phyloP scores from a whole-genome alignment of 257 asterid genomes.

The Salvia hispanica region DNA sequence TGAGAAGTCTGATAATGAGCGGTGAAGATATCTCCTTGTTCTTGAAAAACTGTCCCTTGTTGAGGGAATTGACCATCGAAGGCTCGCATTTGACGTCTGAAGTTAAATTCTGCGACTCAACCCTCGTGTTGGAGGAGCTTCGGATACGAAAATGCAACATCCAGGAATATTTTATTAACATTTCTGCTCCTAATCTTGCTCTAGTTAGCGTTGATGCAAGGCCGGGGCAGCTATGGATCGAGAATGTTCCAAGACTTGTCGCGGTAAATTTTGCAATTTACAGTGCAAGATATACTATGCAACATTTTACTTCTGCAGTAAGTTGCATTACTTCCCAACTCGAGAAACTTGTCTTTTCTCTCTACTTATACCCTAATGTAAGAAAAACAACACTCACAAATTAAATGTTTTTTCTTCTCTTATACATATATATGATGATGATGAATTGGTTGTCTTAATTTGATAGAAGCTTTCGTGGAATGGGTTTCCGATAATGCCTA shows the following conservation, averaged over 20 bases:
- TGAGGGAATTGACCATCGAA: background rate
- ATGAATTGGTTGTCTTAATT: too few species aligned
- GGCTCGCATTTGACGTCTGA: background rate
- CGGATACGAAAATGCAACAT: background rate
- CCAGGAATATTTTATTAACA: background rate
- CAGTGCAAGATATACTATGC: too few species aligned
- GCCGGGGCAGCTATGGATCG: background rate
- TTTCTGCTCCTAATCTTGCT: constrained; percentile 20
- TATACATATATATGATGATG: too few species aligned
- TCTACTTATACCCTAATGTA: too few species aligned
- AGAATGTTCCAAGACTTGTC: constrained; percentile 21
- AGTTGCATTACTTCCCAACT: too few species aligned
- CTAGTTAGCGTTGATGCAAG: background rate
- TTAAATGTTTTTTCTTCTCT: too few species aligned
- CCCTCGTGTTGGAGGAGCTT: constrained; percentile 18
- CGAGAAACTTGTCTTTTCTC: too few species aligned
- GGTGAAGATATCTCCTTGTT: constrained; percentile 17
- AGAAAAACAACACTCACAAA: too few species aligned
- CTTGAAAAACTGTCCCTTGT: constrained; percentile 1
- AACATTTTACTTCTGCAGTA: too few species aligned
- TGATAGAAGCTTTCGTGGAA: too few species aligned
- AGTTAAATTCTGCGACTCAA: constrained; percentile 18
- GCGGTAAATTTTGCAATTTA: too few species aligned
- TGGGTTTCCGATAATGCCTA: too few species aligned
- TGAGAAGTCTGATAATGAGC: background rate